These are phyloP conservation scores for Escallonia herrerae DNA, from an alignment of 129 eudicot species.

Conservation along the genomic window DNA sequence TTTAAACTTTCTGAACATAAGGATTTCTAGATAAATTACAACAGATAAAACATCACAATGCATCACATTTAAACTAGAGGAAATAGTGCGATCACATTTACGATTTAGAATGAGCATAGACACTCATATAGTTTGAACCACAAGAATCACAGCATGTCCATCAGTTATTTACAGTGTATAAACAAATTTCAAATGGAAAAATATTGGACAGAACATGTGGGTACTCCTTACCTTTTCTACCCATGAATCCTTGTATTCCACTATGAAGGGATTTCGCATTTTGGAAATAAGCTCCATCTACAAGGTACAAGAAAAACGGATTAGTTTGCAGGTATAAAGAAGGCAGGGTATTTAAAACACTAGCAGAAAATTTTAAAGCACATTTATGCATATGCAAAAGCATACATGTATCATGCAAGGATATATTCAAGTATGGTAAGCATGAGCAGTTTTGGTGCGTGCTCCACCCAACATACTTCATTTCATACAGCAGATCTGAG, in stretches of 20 bases:
- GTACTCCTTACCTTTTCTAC: constrained; percentile 72
- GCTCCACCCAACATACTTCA: too few species aligned
- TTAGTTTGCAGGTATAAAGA: constrained; percentile 7
- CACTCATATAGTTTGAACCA: too few species aligned
- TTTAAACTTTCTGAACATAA: background rate
- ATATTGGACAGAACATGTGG: constrained; percentile 5
- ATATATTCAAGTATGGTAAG: too few species aligned
- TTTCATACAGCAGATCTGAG: too few species aligned
- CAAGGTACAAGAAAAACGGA: constrained; percentile 9
- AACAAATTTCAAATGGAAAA: background rate
- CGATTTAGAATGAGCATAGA: too few species aligned
- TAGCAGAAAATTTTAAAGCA: too few species aligned
- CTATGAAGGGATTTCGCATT: constrained; percentile 86
- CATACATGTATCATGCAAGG: too few species aligned
- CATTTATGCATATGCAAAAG: background rate
- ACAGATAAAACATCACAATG: background rate
- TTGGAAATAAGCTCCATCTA: constrained; percentile 93
- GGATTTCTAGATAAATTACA: too few species aligned
- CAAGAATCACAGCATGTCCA: background rate
- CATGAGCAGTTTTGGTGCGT: too few species aligned
- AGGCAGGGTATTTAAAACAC: too few species aligned
- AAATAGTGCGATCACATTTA: background rate
- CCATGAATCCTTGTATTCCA: constrained; percentile 99
- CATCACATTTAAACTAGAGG: background rate
- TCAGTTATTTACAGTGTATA: too few species aligned